These are phyloP conservation scores for Irpex rosettiformis DNA, from an alignment of 1,284 basidiomycete genomes.

Conservation along the genomic window DNA sequence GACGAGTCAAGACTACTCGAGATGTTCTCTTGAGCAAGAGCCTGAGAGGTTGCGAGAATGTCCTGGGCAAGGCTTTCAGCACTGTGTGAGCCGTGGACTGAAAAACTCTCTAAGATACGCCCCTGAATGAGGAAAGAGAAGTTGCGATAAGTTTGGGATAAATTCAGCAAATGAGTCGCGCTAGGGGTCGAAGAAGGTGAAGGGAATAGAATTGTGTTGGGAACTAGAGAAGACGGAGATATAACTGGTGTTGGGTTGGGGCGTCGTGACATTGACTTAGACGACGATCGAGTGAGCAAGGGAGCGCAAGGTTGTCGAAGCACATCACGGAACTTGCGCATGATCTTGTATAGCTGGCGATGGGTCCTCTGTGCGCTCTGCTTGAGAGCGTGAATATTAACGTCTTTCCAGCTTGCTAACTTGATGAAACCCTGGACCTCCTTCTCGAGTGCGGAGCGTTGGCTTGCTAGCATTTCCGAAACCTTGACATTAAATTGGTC, in stretches of 20 bases:
- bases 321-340: constrained; percentile 90
- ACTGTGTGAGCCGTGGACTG: constrained; percentile 32
- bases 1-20: constrained; percentile 47
- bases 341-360: constrained; percentile 86
- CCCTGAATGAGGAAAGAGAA: constrained; percentile 43
- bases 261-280: constrained; percentile 32
- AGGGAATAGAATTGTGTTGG: constrained; percentile 11
- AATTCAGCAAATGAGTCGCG: constrained; percentile 36
- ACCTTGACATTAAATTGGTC: constrained; percentile 57
- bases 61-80: constrained; percentile 71
- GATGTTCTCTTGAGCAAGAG: constrained; percentile 55
- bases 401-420: constrained; percentile 97
- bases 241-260: not conserved
- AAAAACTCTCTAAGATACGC: constrained; percentile 42
- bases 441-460: constrained; percentile 71
- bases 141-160: constrained; percentile 43
- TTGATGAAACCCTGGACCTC: constrained; percentile 88
- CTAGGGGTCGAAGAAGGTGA: constrained; percentile 11
- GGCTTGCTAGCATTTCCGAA: constrained; percentile 47
- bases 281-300: constrained; percentile 32
- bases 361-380: constrained; percentile 92
- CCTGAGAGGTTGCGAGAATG: constrained; percentile 68
- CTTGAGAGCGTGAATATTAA: constrained; percentile 93
- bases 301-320: constrained; percentile 70
- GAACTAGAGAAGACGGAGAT: not conserved